phyloP scores from a whole-genome alignment of 2,329 filamentous ascomycete genomes.

The Microdochium trichocladiopsis region DNA sequence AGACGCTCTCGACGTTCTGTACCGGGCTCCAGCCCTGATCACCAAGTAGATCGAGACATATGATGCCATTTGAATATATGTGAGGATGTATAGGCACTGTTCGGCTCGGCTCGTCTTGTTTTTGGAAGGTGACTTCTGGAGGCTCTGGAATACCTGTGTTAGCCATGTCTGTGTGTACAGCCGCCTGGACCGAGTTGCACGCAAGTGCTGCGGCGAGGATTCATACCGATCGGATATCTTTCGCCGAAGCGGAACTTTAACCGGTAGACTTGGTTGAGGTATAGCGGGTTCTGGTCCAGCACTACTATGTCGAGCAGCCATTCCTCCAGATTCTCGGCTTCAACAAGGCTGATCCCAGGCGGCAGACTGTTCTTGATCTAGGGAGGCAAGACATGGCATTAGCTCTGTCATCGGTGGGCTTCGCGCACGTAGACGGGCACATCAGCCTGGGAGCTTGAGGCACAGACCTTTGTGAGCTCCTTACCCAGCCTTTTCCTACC shows the following conservation, averaged over 20 bases:
- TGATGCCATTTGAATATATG: slow-evolving; percentile 97
- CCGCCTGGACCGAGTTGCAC: too few relatives aligned
- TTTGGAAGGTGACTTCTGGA: slow-evolving; percentile 86
- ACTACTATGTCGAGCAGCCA: slow-evolving; percentile 93
- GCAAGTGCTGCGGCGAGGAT: background rate
- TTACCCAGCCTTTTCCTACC: slow-evolving; percentile 52
- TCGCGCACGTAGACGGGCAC: background rate
- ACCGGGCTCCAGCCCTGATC: slow-evolving; percentile 90
- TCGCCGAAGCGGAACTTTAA: slow-evolving; percentile 81
- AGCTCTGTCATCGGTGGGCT: background rate
- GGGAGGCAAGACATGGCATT: background rate
- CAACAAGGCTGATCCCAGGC: slow-evolving; percentile 70
- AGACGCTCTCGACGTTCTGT: slow-evolving; percentile 93
- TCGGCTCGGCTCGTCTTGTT: slow-evolving; percentile 42
- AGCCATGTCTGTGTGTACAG: too few relatives aligned
- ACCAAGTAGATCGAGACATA: slow-evolving; percentile 89
- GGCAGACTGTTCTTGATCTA: slow-evolving; percentile 52
- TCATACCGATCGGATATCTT: slow-evolving; percentile 81
- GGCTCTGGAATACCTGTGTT: slow-evolving; percentile 59
- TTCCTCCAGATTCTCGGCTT: slow-evolving; percentile 75
- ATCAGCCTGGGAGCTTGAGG: slow-evolving; percentile 29
- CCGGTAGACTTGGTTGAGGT: slow-evolving; percentile 71
- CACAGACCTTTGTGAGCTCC: slow-evolving; percentile 50
- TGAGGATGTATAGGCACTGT: slow-evolving; percentile 92
- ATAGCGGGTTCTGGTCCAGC: slow-evolving; percentile 84